phyloP scores from a whole-genome alignment of 345 rosid genomes.

The Rhizophora apiculata region DNA sequence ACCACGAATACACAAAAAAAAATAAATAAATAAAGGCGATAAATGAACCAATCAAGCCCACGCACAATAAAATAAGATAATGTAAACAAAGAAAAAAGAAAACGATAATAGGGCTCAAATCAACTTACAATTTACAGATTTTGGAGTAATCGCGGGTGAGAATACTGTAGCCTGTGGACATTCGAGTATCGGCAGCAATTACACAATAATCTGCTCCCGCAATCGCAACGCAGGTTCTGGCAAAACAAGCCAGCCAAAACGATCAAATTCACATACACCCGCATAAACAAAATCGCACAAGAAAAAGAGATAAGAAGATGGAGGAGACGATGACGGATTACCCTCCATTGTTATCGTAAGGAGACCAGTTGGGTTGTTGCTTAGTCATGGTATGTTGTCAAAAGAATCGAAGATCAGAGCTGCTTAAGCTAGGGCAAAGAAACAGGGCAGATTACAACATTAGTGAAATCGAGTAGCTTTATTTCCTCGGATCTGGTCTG shows the following conservation, averaged over 20 bases:
- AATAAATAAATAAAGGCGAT: too few species aligned
- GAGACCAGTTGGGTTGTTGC: slow-evolving; percentile 81
- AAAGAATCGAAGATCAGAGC: not conserved
- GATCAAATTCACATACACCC: not conserved
- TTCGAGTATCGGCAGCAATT: slow-evolving; percentile 91
- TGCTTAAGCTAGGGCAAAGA: not conserved
- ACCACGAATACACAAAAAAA: not conserved
- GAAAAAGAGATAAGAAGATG: not conserved
- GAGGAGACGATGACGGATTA: slow-evolving; percentile 16
- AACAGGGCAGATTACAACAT: not conserved
- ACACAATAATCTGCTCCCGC: slow-evolving; percentile 97
- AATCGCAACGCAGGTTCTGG: slow-evolving; percentile 85
- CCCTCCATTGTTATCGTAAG: slow-evolving; percentile 99
- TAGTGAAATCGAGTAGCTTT: not conserved
- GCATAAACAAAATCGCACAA: not conserved
- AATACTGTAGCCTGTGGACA: slow-evolving; percentile 90
- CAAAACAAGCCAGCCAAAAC: not conserved
- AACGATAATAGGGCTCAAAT: not conserved
- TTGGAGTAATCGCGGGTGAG: slow-evolving; percentile 92
- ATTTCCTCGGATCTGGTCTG: slow-evolving; percentile 26
- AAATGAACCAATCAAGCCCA: too few species aligned
- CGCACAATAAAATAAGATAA: not conserved
- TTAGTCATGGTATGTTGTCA: slow-evolving; percentile 49
- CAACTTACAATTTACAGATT: slow-evolving; percentile 63
- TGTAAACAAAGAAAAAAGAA: not conserved